These are phyloP conservation scores for Rhynchospora tenuis DNA, from an alignment of 176 grass and related monocot species.

Conservation along the genomic window DNA sequence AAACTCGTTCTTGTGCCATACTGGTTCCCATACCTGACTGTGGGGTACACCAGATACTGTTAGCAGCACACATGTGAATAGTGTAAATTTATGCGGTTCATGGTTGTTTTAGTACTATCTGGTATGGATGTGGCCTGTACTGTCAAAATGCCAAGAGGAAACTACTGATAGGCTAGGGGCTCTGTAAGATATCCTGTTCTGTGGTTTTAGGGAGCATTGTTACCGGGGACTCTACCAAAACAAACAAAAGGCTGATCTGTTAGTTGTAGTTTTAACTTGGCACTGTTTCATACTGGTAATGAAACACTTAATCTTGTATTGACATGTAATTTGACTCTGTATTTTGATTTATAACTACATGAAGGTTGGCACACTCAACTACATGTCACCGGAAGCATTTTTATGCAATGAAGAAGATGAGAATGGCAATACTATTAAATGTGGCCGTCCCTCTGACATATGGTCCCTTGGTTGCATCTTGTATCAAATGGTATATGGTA, in stretches of 20 bases:
- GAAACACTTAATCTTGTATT: neutral
- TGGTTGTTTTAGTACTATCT: neutral
- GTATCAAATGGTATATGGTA: constrained; percentile 98
- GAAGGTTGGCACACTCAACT: constrained; percentile 96
- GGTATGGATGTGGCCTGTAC: no score
- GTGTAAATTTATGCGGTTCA: neutral
- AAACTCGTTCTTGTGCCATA: neutral
- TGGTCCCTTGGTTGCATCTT: constrained; percentile 98
- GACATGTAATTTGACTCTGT: neutral
- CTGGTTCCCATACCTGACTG: neutral
- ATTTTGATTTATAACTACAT: constrained; percentile 9
- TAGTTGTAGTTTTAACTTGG: neutral
- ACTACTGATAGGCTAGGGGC: neutral
- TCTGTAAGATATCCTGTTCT: neutral
- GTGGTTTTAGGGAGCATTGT: neutral
- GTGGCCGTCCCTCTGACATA: constrained; percentile 86
- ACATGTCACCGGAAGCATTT: constrained; percentile 98
- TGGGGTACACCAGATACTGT: neutral
- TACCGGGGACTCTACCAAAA: neutral
- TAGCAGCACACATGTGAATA: neutral
- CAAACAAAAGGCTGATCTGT: neutral
- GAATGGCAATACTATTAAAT: constrained; percentile 63
- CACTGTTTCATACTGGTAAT: neutral
- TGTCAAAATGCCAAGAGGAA: neutral
- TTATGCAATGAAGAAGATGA: constrained; percentile 74